phyloP scores from a whole-genome alignment of 2,329 filamentous ascomycete genomes.

The Arthrocladium fulminans region DNA sequence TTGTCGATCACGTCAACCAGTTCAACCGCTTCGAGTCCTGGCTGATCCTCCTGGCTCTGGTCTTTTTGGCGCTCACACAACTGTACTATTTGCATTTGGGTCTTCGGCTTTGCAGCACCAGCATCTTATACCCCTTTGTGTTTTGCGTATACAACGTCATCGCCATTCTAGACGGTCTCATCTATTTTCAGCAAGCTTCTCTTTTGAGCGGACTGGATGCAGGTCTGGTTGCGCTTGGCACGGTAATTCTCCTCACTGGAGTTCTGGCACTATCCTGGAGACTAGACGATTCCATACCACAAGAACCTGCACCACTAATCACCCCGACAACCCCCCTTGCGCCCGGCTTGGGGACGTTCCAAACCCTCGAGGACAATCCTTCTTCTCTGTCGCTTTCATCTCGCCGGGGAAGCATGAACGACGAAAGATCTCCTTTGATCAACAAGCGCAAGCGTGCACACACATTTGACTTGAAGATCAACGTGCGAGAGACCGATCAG shows the following conservation, averaged over 20 bases:
- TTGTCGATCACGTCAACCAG: constrained; percentile 74
- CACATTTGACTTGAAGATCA: constrained; percentile 22
- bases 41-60: constrained; percentile 74
- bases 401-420: constrained; percentile 26
- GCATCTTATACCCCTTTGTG: constrained; percentile 88
- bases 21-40: constrained; percentile 94
- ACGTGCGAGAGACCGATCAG: constrained; percentile 42
- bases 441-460: constrained; percentile 22
- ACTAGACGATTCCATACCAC: constrained; percentile 55
- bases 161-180: constrained; percentile 90
- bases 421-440: constrained; percentile 33
- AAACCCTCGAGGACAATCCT: constrained; percentile 34
- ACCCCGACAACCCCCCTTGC: constrained; percentile 57
- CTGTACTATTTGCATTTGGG: constrained; percentile 92
- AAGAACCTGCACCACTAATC: constrained; percentile 38
- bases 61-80: constrained; percentile 75
- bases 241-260: constrained; percentile 72
- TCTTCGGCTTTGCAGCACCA: constrained; percentile 89
- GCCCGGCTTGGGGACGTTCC: constrained; percentile 70
- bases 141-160: constrained; percentile 99
- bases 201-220: constrained; percentile 68
- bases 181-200: constrained; percentile 88
- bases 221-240: constrained; percentile 67
- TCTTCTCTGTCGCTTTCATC: constrained; percentile 30
- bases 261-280: constrained; percentile 92